Percentiles rank a stretch among this genome's conserved stretches.
Conservation (phyloP, 345 rosid genomes). For the Gossypium raimondii region DNA sequence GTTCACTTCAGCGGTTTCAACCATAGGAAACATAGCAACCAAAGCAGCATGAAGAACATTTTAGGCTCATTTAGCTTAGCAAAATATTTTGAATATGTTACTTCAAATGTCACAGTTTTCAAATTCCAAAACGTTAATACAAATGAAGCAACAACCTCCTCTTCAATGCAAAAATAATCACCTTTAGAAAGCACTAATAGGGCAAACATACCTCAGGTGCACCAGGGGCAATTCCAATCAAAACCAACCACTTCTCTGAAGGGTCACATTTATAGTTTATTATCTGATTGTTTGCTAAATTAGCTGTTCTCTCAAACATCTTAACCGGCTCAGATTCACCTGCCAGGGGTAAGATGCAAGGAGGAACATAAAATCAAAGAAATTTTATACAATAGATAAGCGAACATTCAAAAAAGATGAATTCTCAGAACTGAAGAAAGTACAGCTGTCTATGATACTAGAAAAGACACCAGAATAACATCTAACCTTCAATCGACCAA, state of each 20-base stretch:
- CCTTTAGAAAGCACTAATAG: not conserved
- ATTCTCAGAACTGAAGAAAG: not conserved
- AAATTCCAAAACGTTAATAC: not conserved
- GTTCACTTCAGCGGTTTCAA: not conserved
- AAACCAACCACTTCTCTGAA: slow-evolving; percentile 92
- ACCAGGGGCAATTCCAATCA: slow-evolving; percentile 98
- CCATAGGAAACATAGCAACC: not conserved
- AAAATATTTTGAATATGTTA: not conserved
- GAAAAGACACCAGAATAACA: slow-evolving; percentile 20
- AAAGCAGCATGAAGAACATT: not conserved
- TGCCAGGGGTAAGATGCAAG: slow-evolving; percentile 20
- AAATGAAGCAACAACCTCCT: not conserved
- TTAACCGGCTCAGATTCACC: slow-evolving; percentile 97
- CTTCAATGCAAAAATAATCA: not conserved
- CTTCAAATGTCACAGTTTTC: not conserved
- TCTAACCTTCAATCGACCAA: slow-evolving; percentile 94
- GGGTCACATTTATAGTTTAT: slow-evolving; percentile 95
- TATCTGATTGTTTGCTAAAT: slow-evolving; percentile 88
- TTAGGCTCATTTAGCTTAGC: not conserved
- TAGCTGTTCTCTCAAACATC: slow-evolving; percentile 95
- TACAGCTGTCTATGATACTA: not conserved
- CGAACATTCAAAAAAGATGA: not conserved
- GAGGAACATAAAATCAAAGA: slow-evolving; percentile 10
- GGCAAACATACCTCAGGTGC: slow-evolving; percentile 74
- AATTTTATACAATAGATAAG: not conserved